Conservation (phyloP, 768 basidiomycete species). For the Mycena galericulata region DNA sequence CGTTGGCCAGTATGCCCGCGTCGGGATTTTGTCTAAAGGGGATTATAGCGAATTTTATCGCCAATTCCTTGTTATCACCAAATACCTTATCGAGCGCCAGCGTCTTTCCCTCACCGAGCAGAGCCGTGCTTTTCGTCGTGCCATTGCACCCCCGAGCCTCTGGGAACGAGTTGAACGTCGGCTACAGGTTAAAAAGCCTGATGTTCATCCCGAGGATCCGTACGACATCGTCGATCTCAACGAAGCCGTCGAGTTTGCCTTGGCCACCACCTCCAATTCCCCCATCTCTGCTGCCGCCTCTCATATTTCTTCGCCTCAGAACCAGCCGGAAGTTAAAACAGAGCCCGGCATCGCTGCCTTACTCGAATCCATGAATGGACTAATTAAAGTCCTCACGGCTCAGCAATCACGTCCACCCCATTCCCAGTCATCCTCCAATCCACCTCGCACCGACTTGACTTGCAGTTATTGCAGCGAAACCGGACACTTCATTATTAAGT, state of each 20-base stretch:
- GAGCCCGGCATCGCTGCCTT: constrained; percentile 8
- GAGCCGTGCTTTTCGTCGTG: constrained; percentile 34
- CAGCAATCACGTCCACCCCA: not conserved
- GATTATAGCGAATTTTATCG: constrained; percentile 37
- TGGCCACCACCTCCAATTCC: constrained; percentile 16
- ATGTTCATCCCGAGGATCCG: constrained; percentile 40
- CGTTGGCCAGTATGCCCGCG: constrained; percentile 32
- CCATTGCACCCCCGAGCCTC: constrained; percentile 22
- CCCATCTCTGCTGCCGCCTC: not conserved
- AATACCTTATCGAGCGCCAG: constrained; percentile 34
- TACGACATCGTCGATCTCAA: constrained; percentile 37
- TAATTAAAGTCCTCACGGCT: constrained; percentile 17
- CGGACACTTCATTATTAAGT: constrained; percentile 38
- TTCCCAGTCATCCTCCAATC: not conserved
- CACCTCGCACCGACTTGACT: not conserved
- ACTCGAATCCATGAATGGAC: constrained; percentile 15
- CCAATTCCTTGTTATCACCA: constrained; percentile 38
- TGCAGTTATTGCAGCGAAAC: constrained; percentile 39
- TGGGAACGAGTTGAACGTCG: constrained; percentile 20
- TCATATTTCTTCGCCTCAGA: not conserved
- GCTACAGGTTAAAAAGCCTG: constrained; percentile 34
- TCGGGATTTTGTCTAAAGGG: constrained; percentile 27
- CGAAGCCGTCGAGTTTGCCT: constrained; percentile 36
- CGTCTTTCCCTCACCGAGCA: constrained; percentile 35
- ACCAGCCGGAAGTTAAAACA: not conserved